These are phyloP conservation scores for Scheffersomyces spartinae DNA, from an alignment of 805 yeast genomes.

Conservation along the genomic window DNA sequence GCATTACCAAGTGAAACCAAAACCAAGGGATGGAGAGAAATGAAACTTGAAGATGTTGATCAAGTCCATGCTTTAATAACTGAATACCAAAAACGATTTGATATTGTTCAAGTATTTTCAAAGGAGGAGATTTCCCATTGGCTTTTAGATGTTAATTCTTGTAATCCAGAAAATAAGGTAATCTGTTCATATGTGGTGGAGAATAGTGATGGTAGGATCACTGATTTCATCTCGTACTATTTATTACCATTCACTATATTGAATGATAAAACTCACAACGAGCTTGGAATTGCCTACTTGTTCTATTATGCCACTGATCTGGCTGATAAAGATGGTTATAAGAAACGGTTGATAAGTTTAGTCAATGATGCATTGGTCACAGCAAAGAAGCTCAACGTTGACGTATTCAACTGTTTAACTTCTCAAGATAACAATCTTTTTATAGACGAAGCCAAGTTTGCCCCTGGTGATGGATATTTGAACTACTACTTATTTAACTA, in stretches of 20 bases:
- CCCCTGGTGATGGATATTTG: constrained; percentile 86
- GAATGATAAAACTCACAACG: constrained; percentile 47
- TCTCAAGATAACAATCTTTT: constrained; percentile 83
- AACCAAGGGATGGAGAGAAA: constrained; percentile 43
- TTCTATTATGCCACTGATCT: constrained; percentile 76
- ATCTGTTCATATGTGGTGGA: constrained; percentile 73
- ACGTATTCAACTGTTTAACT: constrained; percentile 89
- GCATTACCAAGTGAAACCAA: constrained; percentile 42
- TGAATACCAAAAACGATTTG: constrained; percentile 58
- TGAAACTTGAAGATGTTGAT: constrained; percentile 51
- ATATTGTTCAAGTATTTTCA: constrained; percentile 55
- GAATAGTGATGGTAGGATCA: constrained; percentile 47
- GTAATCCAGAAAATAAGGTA: constrained; percentile 32
- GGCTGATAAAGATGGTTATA: constrained; percentile 19
- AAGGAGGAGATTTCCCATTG: constrained; percentile 72
- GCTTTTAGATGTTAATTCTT: constrained; percentile 44
- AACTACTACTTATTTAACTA: constrained; percentile 90
- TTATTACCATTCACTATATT: constrained; percentile 80
- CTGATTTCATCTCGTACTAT: constrained; percentile 87
- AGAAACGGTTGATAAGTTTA: constrained; percentile 47
- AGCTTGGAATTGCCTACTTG: constrained; percentile 76
- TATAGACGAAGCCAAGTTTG: constrained; percentile 75
- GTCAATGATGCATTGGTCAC: constrained; percentile 67
- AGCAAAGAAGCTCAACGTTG: constrained; percentile 58
- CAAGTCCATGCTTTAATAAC: constrained; percentile 49